These are phyloP conservation scores for Telfairia occidentalis DNA, from an alignment of 331 rosid genomes.

Conservation along the genomic window DNA sequence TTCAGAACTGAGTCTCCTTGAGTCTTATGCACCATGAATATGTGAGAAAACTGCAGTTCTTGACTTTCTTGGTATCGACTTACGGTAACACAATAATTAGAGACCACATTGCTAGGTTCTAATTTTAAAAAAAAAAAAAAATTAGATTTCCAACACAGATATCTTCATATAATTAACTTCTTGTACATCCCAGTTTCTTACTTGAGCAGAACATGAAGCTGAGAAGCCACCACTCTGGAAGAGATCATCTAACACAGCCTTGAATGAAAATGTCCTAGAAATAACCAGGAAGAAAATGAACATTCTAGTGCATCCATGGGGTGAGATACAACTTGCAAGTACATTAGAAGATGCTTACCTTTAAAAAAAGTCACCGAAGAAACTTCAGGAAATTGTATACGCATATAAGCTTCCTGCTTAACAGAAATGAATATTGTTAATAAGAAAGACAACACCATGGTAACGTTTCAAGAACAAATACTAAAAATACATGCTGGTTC, in stretches of 20 bases:
- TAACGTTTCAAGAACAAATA: not conserved
- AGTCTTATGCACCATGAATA: not conserved
- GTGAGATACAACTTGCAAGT: not conserved
- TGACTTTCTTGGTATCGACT: not conserved
- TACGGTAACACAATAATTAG: not conserved
- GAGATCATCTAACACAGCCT: slow-evolving; percentile 8
- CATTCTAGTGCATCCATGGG: not conserved
- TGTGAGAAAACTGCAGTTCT: not conserved
- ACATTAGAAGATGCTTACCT: slow-evolving; percentile 32
- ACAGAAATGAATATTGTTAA: slow-evolving; percentile 11
- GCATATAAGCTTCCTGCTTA: slow-evolving; percentile 70
- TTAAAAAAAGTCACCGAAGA: slow-evolving; percentile 22
- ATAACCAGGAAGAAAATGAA: slow-evolving; percentile 4
- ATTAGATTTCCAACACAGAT: not conserved
- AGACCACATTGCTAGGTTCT: slow-evolving; percentile 6
- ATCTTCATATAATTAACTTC: not conserved
- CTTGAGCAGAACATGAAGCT: slow-evolving; percentile 4
- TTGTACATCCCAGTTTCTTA: not conserved
- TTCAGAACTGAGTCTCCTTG: not conserved
- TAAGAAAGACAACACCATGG: not conserved
- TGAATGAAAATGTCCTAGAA: slow-evolving; percentile 12
- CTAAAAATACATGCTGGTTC: not conserved
- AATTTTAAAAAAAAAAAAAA: not conserved
- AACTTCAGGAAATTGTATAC: slow-evolving; percentile 65
- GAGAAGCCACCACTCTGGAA: not conserved